These are phyloP conservation scores for Metschnikowia picachoensis DNA, from an alignment of 805 yeast species.

Conservation along the genomic window DNA sequence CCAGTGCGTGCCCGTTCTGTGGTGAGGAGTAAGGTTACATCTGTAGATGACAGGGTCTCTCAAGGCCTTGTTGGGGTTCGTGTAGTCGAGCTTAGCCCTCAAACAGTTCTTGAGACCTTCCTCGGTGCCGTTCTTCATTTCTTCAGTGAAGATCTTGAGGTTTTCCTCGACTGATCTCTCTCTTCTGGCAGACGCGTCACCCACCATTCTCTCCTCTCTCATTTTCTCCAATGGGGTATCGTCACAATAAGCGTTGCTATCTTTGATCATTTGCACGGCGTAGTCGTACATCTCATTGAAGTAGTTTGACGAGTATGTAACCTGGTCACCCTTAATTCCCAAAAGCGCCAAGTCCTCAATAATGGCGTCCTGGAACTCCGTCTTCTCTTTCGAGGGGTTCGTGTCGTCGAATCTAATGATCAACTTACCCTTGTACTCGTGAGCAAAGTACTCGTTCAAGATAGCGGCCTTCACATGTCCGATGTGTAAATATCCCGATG, in stretches of 20 bases:
- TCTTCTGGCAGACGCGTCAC: conserved; percentile 88
- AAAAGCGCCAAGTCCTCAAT: conserved; percentile 85
- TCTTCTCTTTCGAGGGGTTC: conserved; percentile 94
- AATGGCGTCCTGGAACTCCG: conserved; percentile 90
- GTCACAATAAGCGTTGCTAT: conserved; percentile 96
- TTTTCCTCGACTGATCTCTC: conserved; percentile 92
- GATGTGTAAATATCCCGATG: conserved; percentile 97
- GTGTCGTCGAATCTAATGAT: conserved; percentile 98
- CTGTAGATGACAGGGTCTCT: conserved; percentile 98
- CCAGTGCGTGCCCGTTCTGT: conserved; percentile 91
- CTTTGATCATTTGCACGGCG: conserved; percentile 84
- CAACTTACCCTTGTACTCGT: conserved; percentile 91
- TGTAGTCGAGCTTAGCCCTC: conserved; percentile 94
- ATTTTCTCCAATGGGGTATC: conserved; percentile 91
- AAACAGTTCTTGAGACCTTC: conserved; percentile 88
- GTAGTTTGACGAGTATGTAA: conserved; percentile 91
- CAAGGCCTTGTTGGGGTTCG: conserved; percentile 87
- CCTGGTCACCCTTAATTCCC: conserved; percentile 87
- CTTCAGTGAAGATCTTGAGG: conserved; percentile 77
- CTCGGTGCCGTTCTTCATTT: conserved; percentile 92
- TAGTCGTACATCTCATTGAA: conserved; percentile 86
- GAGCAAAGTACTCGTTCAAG: conserved; percentile 94
- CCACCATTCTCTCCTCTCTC: conserved; percentile 99
- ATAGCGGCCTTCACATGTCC: conserved; percentile 99
- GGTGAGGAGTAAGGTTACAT: conserved; percentile 96